Evolutionary conservation across 1,139 yeast species (phyloP).

Genomic region (Pichia sp.): DNA sequence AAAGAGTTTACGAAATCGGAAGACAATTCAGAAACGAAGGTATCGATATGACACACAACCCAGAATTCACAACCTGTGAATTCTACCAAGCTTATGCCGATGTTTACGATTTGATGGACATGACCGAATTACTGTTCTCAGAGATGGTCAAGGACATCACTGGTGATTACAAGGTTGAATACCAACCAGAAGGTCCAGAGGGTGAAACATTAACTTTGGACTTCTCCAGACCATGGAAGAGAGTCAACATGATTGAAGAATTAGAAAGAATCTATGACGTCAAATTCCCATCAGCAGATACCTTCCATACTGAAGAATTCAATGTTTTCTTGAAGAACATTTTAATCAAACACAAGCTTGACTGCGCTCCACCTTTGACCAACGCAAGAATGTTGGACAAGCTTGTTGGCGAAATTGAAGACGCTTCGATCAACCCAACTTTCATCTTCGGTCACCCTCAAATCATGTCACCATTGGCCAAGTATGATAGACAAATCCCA

Average conservation of each 20-base stretch:
- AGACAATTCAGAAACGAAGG: constrained; percentile 99
- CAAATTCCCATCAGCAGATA: constrained; percentile 93
- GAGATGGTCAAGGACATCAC: constrained; percentile 97
- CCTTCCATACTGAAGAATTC: constrained; percentile 91
- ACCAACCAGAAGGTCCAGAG: constrained; percentile 90
- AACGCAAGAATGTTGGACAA: constrained; percentile 98
- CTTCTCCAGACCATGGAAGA: constrained; percentile 97
- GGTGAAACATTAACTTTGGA: constrained; percentile 76
- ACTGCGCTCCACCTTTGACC: constrained; percentile 94
- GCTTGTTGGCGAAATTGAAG: constrained; percentile 94
- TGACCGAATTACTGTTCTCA: constrained; percentile 87
- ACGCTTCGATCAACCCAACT: constrained; percentile 91
- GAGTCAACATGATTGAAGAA: constrained; percentile 95
- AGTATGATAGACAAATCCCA: constrained; percentile 85
- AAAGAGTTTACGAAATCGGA: constrained; percentile 97
- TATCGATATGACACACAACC: constrained; percentile 96
- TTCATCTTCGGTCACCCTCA: constrained; percentile 98
- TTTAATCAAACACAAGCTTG: constrained; percentile 75
- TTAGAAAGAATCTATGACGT: constrained; percentile 82
- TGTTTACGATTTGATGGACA: constrained; percentile 92
- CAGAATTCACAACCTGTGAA: constrained; percentile 97
- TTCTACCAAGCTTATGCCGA: constrained; percentile 94
- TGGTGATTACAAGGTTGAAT: constrained; percentile 77
- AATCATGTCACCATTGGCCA: constrained; percentile 99
- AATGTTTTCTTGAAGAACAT: constrained; percentile 82